Evolutionary conservation across 257 asterid species (phyloP), one percentile per base, ranked within the genome.

Genomic region (Linderniella brevidens): DNA sequence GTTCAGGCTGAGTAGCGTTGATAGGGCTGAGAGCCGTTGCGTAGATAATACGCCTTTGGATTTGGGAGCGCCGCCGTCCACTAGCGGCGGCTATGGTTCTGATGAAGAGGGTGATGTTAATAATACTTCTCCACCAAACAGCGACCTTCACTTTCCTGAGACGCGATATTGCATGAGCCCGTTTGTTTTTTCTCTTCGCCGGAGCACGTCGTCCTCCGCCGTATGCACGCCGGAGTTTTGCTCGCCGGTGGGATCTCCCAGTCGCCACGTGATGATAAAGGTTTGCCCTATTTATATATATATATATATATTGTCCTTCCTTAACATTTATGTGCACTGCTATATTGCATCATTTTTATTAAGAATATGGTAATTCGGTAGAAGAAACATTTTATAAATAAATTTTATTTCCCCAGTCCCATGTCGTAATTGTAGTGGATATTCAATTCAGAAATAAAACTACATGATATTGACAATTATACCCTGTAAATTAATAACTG

Each of bases 211-310:
- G 9, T 62, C 79, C 29, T 53, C 67, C 43, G 71, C 75, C 48
- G 37, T 52, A 59, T 75, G 68, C 49, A 71, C 88, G 41, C 93
- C 97, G 55, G 85, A 71, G 0, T 75, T 73, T 13, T 52, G 54
- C 10, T 69, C 97, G 29, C 94, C 97, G 88, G 66, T 62, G 44
- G 65, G 65, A 8, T 82, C 97, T 41, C 97, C 95, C 9, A 41
- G 39, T 51, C 72, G 82, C 61, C 73, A 35, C 55, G 60, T 42
- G 5, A 42, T 40, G 11, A 55, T 57, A 3, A 70, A 77, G 93
- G 97, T 87, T 57, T 50, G 69, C 59, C 32, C 35, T 46, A 42
- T 49, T 15, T 4, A n/a, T n/a, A n/a, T 13, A 7, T 12, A 47
- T 9, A 10, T 20, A 13, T 25, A 5, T 8, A 35, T 39, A 49